phyloP scores from a whole-genome alignment of 2,329 filamentous ascomycete genomes.

The Raffaelea arxii region DNA sequence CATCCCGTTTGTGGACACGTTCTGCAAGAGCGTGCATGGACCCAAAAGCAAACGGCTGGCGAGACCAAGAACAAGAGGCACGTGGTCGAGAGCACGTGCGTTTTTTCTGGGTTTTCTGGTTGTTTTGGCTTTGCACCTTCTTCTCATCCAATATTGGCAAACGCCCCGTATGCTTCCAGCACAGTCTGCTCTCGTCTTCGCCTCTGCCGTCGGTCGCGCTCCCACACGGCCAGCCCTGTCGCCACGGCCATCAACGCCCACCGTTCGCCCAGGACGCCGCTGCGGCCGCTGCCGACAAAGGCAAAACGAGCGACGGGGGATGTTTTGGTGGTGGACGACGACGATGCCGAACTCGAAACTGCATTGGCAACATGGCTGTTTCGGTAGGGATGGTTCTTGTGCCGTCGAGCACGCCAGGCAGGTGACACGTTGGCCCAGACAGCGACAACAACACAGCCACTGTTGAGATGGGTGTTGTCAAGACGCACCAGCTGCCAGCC shows the following conservation, averaged over 20 bases:
- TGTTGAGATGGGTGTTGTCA: not conserved
- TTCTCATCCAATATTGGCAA: constrained; percentile 3
- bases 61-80: not conserved
- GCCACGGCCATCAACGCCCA: constrained; percentile 32
- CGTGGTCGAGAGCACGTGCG: not conserved
- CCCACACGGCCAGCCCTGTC: constrained; percentile 23
- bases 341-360: constrained; percentile 18
- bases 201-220: constrained; percentile 7
- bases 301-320: constrained; percentile 23
- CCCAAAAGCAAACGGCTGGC: too few species aligned
- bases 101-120: not conserved
- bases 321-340: constrained; percentile 4
- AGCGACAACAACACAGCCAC: constrained; percentile 1
- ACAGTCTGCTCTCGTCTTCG: constrained; percentile 4
- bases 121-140: not conserved
- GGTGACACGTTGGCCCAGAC: constrained; percentile 1
- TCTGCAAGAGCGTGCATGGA: too few species aligned
- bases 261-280: constrained; percentile 27
- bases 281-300: constrained; percentile 28
- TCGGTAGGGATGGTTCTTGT: not conserved
- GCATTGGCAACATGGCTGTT: not conserved
- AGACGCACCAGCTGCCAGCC: constrained; percentile 9
- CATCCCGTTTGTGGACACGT: too few species aligned
- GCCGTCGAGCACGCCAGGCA: not conserved
- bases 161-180: constrained; percentile 2